Evolutionary conservation across 2,329 filamentous ascomycete species (phyloP).

Genomic region (Trichothecium sympodiale): DNA sequence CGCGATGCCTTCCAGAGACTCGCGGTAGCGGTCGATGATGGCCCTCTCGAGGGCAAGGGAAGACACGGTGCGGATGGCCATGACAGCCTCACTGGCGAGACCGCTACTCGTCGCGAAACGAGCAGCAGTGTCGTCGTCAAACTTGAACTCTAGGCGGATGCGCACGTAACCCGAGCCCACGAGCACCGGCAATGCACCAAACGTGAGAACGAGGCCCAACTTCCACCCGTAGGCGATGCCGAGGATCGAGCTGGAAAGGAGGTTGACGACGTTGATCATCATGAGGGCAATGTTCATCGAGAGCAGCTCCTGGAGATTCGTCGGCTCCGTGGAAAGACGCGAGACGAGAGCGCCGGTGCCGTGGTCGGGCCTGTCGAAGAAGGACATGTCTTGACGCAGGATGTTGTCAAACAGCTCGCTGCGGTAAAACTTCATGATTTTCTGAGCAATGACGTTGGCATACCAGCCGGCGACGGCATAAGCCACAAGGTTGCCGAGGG

Average conservation of each 20-base stretch:
- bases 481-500: conserved; percentile 30
- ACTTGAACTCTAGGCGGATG: conserved; percentile 34
- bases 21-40: conserved; percentile 24
- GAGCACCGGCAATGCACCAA: conserved; percentile 33
- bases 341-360: conserved; percentile 27
- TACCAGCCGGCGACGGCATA: conserved; percentile 28
- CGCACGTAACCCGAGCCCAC: conserved; percentile 33
- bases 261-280: conserved; percentile 31
- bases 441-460: conserved; percentile 23
- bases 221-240: conserved; percentile 37
- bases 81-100: conserved; percentile 37
- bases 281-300: conserved; percentile 37
- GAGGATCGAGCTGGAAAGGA: conserved; percentile 32
- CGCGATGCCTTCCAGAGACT: conserved; percentile 19
- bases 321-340: conserved; percentile 25
- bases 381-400: conserved; percentile 41
- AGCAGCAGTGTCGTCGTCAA: conserved; percentile 30
- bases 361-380: conserved; percentile 27
- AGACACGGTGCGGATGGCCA: conserved; percentile 36
- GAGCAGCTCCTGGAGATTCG: conserved; percentile 38
- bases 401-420: conserved; percentile 36
- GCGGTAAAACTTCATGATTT: conserved; percentile 23
- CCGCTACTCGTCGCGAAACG: conserved; percentile 35
- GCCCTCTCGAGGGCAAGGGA: conserved; percentile 34
- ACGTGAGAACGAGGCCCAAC: conserved; percentile 33